Conservation (phyloP, 2,329 filamentous ascomycete species). For the Trichoderma aggressivum region DNA sequence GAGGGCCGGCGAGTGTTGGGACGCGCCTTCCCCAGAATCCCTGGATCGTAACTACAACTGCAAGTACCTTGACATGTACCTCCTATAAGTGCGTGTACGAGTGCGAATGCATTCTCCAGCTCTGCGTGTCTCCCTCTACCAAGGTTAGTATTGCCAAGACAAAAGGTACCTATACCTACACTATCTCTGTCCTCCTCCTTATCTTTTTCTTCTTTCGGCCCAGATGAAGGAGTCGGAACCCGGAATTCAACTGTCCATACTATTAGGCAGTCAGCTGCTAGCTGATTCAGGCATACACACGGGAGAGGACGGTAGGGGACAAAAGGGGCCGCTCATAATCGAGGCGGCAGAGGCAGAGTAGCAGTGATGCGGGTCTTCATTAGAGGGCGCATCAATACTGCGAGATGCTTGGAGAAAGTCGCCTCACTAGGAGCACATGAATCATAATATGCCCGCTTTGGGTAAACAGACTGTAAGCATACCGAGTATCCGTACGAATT, state of each 20-base stretch:
- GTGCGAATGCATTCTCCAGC: neutral
- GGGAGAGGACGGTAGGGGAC: neutral
- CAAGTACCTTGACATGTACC: no score
- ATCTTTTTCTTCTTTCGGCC: neutral
- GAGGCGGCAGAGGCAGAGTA: constrained; percentile 4
- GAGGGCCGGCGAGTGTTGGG: neutral
- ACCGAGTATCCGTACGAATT: neutral
- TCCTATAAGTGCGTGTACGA: neutral
- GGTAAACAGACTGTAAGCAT: neutral
- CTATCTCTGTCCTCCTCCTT: neutral
- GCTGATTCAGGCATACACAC: neutral
- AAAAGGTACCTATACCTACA: no score
- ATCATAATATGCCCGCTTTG: constrained; percentile 9
- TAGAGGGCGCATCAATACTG: neutral
- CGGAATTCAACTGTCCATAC: neutral
- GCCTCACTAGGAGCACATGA: neutral
- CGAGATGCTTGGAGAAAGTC: neutral
- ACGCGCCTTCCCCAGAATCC: neutral
- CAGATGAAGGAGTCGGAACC: neutral
- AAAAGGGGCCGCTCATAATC: constrained; percentile 4
- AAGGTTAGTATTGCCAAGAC: neutral
- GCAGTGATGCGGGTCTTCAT: constrained; percentile 4
- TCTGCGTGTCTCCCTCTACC: neutral
- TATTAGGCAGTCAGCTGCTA: neutral
- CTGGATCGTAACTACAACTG: neutral